Percentiles rank a stretch among this genome's conserved stretches.
These are phyloP conservation scores for Dothidotthia symphoricarpi DNA, from an alignment of 2,329 filamentous ascomycete genomes.

Conservation along the genomic window DNA sequence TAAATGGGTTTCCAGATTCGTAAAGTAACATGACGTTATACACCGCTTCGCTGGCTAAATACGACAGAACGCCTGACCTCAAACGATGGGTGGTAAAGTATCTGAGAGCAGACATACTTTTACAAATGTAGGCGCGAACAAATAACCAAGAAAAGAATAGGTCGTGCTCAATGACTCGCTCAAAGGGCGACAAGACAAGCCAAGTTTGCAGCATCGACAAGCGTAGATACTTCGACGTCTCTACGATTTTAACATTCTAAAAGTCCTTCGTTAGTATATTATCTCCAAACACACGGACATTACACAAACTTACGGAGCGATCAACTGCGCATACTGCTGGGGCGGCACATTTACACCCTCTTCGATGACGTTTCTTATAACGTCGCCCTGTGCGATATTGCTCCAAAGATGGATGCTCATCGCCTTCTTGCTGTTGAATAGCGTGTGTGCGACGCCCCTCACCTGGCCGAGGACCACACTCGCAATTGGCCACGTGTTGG, in stretches of 20 bases:
- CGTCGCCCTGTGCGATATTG: constrained; percentile 35
- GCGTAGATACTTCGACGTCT: not conserved
- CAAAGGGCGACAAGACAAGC: too few species aligned
- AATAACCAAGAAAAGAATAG: too few species aligned
- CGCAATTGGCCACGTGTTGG: constrained; percentile 70
- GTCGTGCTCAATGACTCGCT: too few species aligned
- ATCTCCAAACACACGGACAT: constrained; percentile 1
- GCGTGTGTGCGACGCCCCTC: constrained; percentile 73
- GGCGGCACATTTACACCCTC: constrained; percentile 31
- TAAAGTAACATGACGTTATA: too few species aligned
- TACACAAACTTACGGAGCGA: constrained; percentile 36
- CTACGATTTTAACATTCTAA: constrained; percentile 36
- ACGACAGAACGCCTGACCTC: too few species aligned
- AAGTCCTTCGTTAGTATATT: not conserved
- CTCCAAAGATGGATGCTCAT: constrained; percentile 43
- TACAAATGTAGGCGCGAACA: too few species aligned
- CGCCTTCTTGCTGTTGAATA: constrained; percentile 50
- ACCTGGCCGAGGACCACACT: constrained; percentile 69
- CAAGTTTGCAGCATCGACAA: not conserved
- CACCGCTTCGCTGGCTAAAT: too few species aligned
- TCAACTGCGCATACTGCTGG: constrained; percentile 38
- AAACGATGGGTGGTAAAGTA: too few species aligned
- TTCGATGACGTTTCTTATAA: constrained; percentile 37
- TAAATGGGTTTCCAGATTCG: too few species aligned
- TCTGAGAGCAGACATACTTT: too few species aligned